Evolutionary conservation across 2,329 filamentous ascomycete genomes (phyloP).

Genomic region (Fusarium burgessii): DNA sequence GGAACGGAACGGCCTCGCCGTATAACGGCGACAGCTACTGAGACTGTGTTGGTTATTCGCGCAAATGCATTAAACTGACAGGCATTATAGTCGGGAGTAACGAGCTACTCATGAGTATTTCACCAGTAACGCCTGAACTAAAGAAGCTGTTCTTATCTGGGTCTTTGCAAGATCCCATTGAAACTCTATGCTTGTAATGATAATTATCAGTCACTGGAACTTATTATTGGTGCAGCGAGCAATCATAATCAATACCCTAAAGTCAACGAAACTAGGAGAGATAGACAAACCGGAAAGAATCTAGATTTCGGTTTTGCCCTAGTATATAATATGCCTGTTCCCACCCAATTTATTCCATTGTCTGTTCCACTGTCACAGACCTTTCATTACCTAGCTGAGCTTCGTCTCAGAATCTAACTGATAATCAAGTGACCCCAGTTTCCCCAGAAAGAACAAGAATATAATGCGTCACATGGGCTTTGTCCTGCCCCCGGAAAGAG

Average conservation of each 20-base stretch:
- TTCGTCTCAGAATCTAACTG: no score
- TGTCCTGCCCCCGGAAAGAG: no score
- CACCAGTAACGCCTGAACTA: neutral
- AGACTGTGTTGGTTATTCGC: conserved; percentile 31
- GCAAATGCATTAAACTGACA: conserved; percentile 21
- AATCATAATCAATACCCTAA: no score
- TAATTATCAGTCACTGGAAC: no score
- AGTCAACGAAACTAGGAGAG: neutral
- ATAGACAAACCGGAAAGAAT: neutral
- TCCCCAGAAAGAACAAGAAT: no score
- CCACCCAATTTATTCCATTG: no score
- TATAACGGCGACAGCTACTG: conserved; percentile 13
- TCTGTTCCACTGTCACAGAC: no score
- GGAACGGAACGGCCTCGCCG: conserved; percentile 36
- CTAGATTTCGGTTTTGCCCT: neutral
- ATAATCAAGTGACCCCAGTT: no score
- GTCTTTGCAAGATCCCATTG: neutral
- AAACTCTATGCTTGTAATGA: no score
- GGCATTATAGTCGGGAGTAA: neutral
- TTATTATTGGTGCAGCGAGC: no score
- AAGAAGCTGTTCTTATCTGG: neutral
- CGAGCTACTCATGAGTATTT: neutral
- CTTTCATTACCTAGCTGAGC: no score
- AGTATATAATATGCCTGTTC: neutral
- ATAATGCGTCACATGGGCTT: no score